Percentiles rank a stretch among this genome's conserved stretches.
phyloP scores from a whole-genome alignment of 306 rosid genomes.

The Morella rubra region DNA sequence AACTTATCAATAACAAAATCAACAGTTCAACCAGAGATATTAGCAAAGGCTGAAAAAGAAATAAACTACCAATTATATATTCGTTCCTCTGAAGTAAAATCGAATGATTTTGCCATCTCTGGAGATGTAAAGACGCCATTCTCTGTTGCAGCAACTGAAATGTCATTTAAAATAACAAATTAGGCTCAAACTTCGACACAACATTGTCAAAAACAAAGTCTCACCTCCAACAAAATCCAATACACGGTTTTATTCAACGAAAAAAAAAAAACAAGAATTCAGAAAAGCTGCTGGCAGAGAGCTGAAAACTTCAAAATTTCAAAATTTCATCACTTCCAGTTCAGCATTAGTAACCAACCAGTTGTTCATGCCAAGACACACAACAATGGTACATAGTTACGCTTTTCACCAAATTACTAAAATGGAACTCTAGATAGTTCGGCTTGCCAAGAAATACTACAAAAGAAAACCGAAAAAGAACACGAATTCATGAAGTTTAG shows the following conservation, averaged over 20 bases:
- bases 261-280: no score
- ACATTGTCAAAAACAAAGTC: not conserved
- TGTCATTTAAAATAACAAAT: not conserved
- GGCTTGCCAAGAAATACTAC: no score
- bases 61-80: slow-evolving; percentile 73
- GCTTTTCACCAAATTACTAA: no score
- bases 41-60: not conserved
- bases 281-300: not conserved
- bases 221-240: not conserved
- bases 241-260: no score
- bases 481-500: no score
- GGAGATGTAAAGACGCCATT: slow-evolving; percentile 76
- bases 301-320: not conserved
- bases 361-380: not conserved
- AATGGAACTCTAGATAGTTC: no score
- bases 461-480: no score
- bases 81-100: slow-evolving; percentile 76
- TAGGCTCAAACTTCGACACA: not conserved
- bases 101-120: slow-evolving; percentile 72
- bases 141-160: slow-evolving; percentile 73
- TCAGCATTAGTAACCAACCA: slow-evolving; percentile 3
- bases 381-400: no score
- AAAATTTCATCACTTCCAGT: not conserved
- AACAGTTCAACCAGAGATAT: not conserved
- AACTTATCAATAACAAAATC: not conserved